Evolutionary conservation across 1,284 basidiomycete species (phyloP), one percentile per base, ranked within the genome.

Genomic region (Cystobasidium slooffiae): DNA sequence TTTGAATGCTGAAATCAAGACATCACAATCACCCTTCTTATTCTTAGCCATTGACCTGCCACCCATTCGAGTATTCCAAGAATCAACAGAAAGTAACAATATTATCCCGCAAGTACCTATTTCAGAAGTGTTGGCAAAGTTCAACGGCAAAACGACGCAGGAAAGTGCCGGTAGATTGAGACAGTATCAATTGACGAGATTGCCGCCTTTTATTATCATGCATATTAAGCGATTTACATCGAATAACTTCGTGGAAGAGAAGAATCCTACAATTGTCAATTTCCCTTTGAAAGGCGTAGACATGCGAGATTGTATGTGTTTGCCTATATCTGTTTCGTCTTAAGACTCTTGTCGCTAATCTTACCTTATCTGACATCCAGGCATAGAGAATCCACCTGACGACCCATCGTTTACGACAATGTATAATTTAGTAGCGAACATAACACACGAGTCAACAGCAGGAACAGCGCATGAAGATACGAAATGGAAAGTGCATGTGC

Each of bases 211-310:
- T 81, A 89, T 99, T 78, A 92, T 99, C 78, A 85, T 98, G 31
- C 93, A 97, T 82, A 96, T 92, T 85, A 98, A 96, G 81, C 89
- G 97, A 43, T 99, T 99, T 84, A 97, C 93, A n/a, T 97, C 93
- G 82, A 99, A 99, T 83, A 88, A 88, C 67, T 98, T 99, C 80
- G 93, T 97, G 1, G 96, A 98, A 83, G 96, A 99, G 83, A 96
- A 97, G 83, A 99, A 99, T 81, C 95, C 95, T 2, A 99, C 97
- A 1, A 95, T 99, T 75, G 92, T 99, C 79, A 98, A 97, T 81
- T 99, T 97, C 81, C 94, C 94, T 12, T 86, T 97, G 56, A 88
- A 92, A 73, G 94, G 94, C 0, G 87, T 99, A 22, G 94, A 98
- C 83, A 90, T 98, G 82, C 85, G 84, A 78, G 92, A 93, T 66